phyloP scores from a whole-genome alignment of 768 basidiomycete genomes.

The Trametes cingulata region DNA sequence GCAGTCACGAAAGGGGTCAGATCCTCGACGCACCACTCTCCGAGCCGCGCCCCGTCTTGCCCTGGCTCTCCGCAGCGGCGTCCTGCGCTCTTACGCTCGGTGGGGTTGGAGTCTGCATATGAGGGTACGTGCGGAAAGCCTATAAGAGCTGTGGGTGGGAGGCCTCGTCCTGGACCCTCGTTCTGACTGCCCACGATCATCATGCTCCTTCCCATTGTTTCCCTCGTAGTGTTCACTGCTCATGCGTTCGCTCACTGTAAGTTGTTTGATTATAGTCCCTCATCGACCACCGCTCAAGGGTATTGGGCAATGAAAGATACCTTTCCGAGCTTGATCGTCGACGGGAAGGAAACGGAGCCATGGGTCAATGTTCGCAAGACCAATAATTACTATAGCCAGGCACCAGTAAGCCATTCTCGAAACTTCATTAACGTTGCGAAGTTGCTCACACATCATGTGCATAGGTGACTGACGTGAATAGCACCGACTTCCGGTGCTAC shows the following conservation, averaged over 20 bases:
- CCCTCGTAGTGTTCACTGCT: slow-evolving; percentile 21
- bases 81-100: no score
- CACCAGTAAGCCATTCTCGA: slow-evolving; percentile 27
- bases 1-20: no score
- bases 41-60: no score
- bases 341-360: slow-evolving; percentile 24
- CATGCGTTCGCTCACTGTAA: slow-evolving; percentile 28
- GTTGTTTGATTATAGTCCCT: background rate
- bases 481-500: slow-evolving; percentile 35
- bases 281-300: background rate
- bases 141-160: background rate
- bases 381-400: slow-evolving; percentile 31
- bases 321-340: slow-evolving; percentile 32
- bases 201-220: slow-evolving; percentile 7
- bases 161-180: no score
- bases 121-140: background rate
- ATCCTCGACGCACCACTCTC: no score
- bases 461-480: slow-evolving; percentile 32
- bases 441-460: background rate
- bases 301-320: slow-evolving; percentile 25
- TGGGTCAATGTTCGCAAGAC: slow-evolving; percentile 34
- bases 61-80: no score
- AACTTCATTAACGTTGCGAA: background rate
- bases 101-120: no score
- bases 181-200: background rate